A percentile compares a stretch with the other conserved stretches of the same genome.
Evolutionary conservation across 371 early-diverging fungal species (phyloP).

Genomic region (Synchytrium microbalum): DNA sequence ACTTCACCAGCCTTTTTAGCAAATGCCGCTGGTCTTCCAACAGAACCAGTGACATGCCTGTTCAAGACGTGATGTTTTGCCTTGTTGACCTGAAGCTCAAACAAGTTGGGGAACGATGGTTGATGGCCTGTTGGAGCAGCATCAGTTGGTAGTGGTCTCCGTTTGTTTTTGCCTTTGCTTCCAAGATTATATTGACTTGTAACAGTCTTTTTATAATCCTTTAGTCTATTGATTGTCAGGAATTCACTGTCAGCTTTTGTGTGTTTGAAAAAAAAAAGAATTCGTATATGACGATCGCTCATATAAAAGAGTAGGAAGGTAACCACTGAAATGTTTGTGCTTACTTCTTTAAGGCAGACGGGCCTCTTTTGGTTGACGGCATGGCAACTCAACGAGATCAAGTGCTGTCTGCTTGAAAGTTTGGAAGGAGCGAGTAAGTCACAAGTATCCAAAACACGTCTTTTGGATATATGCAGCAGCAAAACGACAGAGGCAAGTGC

Average conservation of each 20-base stretch:
- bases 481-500: too few species aligned
- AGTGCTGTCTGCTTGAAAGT: too few species aligned
- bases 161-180: not conserved
- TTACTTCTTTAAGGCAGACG: not conserved
- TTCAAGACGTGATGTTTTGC: conserved; percentile 79
- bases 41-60: conserved; percentile 72
- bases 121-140: not conserved
- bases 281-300: too few species aligned
- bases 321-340: too few species aligned
- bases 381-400: too few species aligned
- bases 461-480: too few species aligned
- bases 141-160: not conserved
- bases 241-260: not conserved
- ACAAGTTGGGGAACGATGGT: conserved; percentile 57
- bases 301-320: too few species aligned
- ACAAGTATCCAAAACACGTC: too few species aligned
- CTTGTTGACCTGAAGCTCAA: conserved; percentile 71
- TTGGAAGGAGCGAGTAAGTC: too few species aligned
- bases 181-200: not conserved
- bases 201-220: not conserved
- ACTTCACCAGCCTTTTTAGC: conserved; percentile 78
- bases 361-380: not conserved
- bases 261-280: too few species aligned
- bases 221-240: not conserved
- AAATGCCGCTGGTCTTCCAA: conserved; percentile 71